A percentile compares a stretch with the other conserved stretches of the same genome.
These are phyloP conservation scores for Rosa lucieae DNA, from an alignment of 306 rosid genomes.

Conservation along the genomic window DNA sequence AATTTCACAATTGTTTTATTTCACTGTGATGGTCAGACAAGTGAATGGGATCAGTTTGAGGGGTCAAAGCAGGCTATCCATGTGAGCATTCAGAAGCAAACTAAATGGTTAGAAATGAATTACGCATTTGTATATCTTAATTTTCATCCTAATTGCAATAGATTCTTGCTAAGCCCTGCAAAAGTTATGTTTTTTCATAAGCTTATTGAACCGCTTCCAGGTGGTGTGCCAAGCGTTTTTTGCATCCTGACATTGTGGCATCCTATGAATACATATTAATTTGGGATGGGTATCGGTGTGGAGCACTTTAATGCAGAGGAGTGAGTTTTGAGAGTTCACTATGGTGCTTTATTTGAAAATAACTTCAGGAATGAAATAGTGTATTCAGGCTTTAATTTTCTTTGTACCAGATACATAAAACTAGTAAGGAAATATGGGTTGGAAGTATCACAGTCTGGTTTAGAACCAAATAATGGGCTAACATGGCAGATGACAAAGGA, in stretches of 20 bases:
- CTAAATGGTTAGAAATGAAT: slow-evolving; percentile 71
- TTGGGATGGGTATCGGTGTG: slow-evolving; percentile 91
- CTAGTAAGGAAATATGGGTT: slow-evolving; percentile 76
- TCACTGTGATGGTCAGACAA: slow-evolving; percentile 83
- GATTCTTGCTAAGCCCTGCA: slow-evolving; percentile 10
- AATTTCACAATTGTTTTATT: slow-evolving; percentile 83
- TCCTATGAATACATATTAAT: slow-evolving; percentile 77
- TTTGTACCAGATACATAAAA: slow-evolving; percentile 58
- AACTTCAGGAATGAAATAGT: slow-evolving; percentile 16
- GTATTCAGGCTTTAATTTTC: slow-evolving; percentile 15
- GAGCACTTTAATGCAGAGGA: slow-evolving; percentile 82
- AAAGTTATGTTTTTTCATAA: slow-evolving; percentile 21
- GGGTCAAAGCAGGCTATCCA: slow-evolving; percentile 88
- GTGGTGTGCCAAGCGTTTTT: slow-evolving; percentile 97
- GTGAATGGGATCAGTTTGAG: slow-evolving; percentile 81
- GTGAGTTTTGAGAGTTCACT: slow-evolving; percentile 44
- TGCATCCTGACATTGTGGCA: slow-evolving; percentile 91
- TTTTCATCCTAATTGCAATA: neutral
- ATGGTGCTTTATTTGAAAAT: slow-evolving; percentile 6
- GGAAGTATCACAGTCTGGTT: slow-evolving; percentile 91
- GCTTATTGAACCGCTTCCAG: slow-evolving; percentile 43
- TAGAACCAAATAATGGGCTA: slow-evolving; percentile 56
- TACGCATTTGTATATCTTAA: slow-evolving; percentile 4
- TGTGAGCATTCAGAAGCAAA: slow-evolving; percentile 70
- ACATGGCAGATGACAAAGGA: slow-evolving; percentile 87